Evolutionary conservation across 2,329 filamentous ascomycete species (phyloP), one percentile per base, ranked within the genome.

Genomic region (Cadophora malorum): DNA sequence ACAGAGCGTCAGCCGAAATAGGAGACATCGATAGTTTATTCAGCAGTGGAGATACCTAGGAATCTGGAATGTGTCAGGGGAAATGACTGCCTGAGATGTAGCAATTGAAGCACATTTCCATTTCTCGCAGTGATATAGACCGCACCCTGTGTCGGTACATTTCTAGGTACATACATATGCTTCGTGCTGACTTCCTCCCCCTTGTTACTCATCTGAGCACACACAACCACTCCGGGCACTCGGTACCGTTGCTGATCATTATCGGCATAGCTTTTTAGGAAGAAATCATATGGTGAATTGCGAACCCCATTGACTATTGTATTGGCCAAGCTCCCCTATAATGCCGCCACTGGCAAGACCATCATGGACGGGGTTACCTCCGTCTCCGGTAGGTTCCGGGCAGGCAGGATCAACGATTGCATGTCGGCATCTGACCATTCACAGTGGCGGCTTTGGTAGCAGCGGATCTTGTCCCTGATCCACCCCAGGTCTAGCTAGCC

Each of bases 1-100:
- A 28, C 23, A n/a, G 52, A 55, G 52, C 52, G n/a, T 33, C 52
- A n/a, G 52, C 52, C 14, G 52, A 55, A 28, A 33, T 33, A 10
- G 6, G 10, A 21, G 19, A 8, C 5, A 49, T 21, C 10, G 6
- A 21, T 49, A 4, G 4, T 45, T 19, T 16, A 19, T 45, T 49
- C 19, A 21, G n/a, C 19, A 6, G 5, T 49, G n/a, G 45, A 7
- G 19, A 16, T 19, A 45, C 41, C 35, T 38, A 19, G 16, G 8
- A 16, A 45, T 45, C 8, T 16, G 41, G 6, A 45, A 19, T 16
- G 41, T 16, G 41, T 10, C 41, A 45, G 16, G 3, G 28, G 35
- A 10, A 38, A 38, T 9, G 8, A 38, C 35, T 28, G 28, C 28
- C 28, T 28, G 28, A 28, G 28, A 28, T 3, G 28, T 28, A 28